Conservation (phyloP, 768 basidiomycete genomes). For the Termitomyces sp. region DNA sequence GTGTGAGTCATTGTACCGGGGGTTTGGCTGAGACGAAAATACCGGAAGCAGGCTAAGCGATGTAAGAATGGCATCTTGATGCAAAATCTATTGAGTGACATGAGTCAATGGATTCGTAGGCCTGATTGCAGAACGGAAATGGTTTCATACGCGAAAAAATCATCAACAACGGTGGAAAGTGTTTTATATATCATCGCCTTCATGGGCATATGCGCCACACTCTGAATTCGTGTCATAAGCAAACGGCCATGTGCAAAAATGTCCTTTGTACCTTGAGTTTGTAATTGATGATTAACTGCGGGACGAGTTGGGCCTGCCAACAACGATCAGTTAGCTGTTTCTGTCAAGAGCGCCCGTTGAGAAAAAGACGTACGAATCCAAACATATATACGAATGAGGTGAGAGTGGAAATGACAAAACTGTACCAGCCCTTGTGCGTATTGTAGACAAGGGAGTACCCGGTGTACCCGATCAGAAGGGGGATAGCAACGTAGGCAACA, state of each 20-base stretch:
- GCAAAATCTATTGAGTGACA: slow-evolving; percentile 58
- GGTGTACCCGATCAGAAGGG: slow-evolving; percentile 72
- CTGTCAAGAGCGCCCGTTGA: background rate
- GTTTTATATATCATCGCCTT: slow-evolving; percentile 98
- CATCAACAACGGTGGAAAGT: slow-evolving; percentile 86
- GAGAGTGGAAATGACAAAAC: slow-evolving; percentile 89
- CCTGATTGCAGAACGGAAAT: slow-evolving; percentile 3
- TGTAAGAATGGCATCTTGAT: slow-evolving; percentile 98
- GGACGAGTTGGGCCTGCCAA: slow-evolving; percentile 75
- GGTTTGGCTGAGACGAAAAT: slow-evolving; percentile 19
- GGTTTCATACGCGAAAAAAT: slow-evolving; percentile 77
- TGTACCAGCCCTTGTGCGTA: slow-evolving; percentile 93
- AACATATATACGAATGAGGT: slow-evolving; percentile 96
- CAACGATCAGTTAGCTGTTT: background rate
- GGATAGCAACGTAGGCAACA: slow-evolving; percentile 87
- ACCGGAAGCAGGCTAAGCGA: slow-evolving; percentile 82
- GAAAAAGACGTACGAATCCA: slow-evolving; percentile 79
- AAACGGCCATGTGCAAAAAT: slow-evolving; percentile 10
- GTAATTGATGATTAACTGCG: slow-evolving; percentile 94
- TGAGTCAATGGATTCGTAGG: slow-evolving; percentile 11
- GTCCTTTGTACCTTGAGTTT: slow-evolving; percentile 75
- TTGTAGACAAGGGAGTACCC: slow-evolving; percentile 80
- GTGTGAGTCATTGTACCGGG: slow-evolving; percentile 15
- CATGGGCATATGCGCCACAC: slow-evolving; percentile 98
- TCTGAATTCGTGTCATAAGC: slow-evolving; percentile 39